Evolutionary conservation across 2,329 filamentous ascomycete species (phyloP).

Genomic region (Pleomassaria siparia): DNA sequence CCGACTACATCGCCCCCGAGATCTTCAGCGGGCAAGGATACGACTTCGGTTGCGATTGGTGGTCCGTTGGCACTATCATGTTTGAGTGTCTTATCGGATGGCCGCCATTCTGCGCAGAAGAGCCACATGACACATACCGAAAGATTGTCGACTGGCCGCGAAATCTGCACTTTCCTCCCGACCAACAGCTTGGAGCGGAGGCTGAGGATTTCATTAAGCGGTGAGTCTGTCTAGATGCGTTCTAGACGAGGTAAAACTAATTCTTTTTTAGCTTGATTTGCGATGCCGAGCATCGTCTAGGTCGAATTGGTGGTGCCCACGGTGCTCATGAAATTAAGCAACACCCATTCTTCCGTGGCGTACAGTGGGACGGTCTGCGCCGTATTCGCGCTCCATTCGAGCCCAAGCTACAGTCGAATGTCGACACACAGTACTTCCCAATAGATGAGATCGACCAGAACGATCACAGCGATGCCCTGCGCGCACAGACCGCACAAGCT

Average conservation of each 20-base stretch:
- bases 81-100: conserved; percentile 98
- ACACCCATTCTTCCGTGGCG: conserved; percentile 95
- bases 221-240: conserved; percentile 54
- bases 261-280: conserved; percentile 72
- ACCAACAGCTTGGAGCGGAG: conserved; percentile 83
- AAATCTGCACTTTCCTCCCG: conserved; percentile 93
- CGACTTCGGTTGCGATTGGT: conserved; percentile 97
- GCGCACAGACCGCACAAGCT: conserved; percentile 76
- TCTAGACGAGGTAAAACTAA: conserved; percentile 4
- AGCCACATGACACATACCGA: conserved; percentile 95
- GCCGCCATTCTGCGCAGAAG: conserved; percentile 98
- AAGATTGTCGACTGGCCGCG: conserved; percentile 99
- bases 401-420: conserved; percentile 86
- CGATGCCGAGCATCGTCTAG: conserved; percentile 89
- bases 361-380: conserved; percentile 90
- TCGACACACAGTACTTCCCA: conserved; percentile 98
- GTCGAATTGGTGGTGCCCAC: conserved; percentile 74
- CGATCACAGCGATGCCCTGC: conserved; percentile 84
- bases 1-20: conserved; percentile 97
- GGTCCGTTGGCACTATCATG: conserved; percentile 98
- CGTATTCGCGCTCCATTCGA: conserved; percentile 95
- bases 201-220: conserved; percentile 91
- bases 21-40: conserved; percentile 98
- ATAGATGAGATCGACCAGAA: conserved; percentile 98
- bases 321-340: conserved; percentile 90